These are phyloP conservation scores for Citrus cavaleriei DNA, from an alignment of 345 rosid genomes.

Conservation along the genomic window DNA sequence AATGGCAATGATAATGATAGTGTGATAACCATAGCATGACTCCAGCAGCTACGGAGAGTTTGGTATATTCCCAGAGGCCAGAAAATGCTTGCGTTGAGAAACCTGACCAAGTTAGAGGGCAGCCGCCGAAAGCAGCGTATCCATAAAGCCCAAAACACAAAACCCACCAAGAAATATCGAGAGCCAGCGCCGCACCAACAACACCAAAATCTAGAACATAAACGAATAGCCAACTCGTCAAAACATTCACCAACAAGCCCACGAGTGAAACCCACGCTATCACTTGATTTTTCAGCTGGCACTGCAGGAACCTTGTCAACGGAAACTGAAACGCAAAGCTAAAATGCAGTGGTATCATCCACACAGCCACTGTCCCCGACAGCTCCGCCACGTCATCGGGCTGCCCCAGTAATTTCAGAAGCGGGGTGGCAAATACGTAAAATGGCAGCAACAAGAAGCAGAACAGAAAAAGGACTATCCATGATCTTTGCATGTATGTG, in stretches of 20 bases:
- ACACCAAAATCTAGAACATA: conserved; percentile 43
- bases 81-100: conserved; percentile 53
- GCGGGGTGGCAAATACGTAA: conserved; percentile 55
- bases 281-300: conserved; percentile 57
- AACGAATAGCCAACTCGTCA: conserved; percentile 57
- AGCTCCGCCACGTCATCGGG: conserved; percentile 67
- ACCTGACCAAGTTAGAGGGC: conserved; percentile 71
- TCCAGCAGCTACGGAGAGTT: conserved; percentile 67
- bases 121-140: conserved; percentile 38
- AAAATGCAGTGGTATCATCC: conserved; percentile 64
- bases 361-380: conserved; percentile 45
- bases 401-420: conserved; percentile 52
- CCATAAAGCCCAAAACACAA: conserved; percentile 29
- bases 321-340: conserved; percentile 62
- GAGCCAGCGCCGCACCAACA: conserved; percentile 49
- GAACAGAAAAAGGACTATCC: conserved; percentile 52
- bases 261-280: conserved; percentile 40
- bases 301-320: conserved; percentile 56
- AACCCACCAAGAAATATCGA: conserved; percentile 70
- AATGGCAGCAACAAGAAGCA: conserved; percentile 50
- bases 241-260: conserved; percentile 38
- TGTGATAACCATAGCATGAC: conserved; percentile 68
- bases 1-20: neutral
- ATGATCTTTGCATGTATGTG: conserved; percentile 69
- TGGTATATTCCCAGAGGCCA: conserved; percentile 59